Conservation (phyloP, 2,329 filamentous ascomycete genomes). For the Fusarium albosuccineum region DNA sequence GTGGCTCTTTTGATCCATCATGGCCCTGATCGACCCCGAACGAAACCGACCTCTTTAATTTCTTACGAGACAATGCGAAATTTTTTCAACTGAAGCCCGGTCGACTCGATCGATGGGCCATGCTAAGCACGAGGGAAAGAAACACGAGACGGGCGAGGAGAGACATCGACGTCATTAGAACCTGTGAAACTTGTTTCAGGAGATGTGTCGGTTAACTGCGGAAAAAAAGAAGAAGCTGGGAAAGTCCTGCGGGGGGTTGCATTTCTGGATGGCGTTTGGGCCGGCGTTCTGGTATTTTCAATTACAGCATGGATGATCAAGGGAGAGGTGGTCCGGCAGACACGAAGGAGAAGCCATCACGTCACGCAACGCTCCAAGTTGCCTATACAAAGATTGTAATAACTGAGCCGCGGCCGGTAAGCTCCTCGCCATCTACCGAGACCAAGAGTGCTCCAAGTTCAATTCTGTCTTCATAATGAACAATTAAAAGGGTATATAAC, state of each 20-base stretch:
- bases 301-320: slow-evolving; percentile 28
- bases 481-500: slow-evolving; percentile 41
- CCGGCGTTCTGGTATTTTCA: slow-evolving; percentile 31
- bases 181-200: too few species aligned
- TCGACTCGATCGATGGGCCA: not conserved
- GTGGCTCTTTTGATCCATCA: slow-evolving; percentile 79
- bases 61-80: not conserved
- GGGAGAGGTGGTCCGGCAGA: slow-evolving; percentile 15
- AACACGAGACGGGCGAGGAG: not conserved
- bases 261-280: slow-evolving; percentile 45
- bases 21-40: not conserved
- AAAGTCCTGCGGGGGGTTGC: slow-evolving; percentile 27
- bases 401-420: slow-evolving; percentile 28
- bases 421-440: slow-evolving; percentile 11
- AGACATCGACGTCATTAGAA: not conserved
- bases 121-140: not conserved
- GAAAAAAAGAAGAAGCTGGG: slow-evolving; percentile 7
- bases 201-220: not conserved
- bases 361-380: slow-evolving; percentile 32
- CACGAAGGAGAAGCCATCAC: slow-evolving; percentile 20
- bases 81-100: too few species aligned
- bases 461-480: slow-evolving; percentile 34
- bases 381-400: slow-evolving; percentile 39
- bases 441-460: slow-evolving; percentile 29
- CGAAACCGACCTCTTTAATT: not conserved